Base-by-base conservation (phyloP, 2,329 filamentous ascomycete genomes). In the Pseudogymnoascus sp. region DNA sequence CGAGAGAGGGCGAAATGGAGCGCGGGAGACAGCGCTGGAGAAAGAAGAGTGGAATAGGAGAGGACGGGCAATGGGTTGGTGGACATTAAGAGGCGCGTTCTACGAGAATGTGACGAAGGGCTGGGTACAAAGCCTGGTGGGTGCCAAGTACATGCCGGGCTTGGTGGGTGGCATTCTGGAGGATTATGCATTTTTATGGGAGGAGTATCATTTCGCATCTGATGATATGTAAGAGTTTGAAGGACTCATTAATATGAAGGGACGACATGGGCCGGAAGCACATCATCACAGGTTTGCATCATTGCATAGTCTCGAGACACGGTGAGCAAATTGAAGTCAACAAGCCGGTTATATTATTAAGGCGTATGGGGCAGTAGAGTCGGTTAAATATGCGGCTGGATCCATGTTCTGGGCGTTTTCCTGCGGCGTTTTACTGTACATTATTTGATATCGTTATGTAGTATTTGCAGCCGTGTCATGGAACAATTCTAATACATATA, bases 141-240 rank as follows among this genome's bases (percentile, higher is more conserved):
- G 59, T 59, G 87, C 86, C 68, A 88, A 87, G 72, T 86, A 89
- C 61, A 81, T 96, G 75, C 84, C 96, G 56, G 86, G 89, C 68
- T 84, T 99, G 73, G 81, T 96, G 24, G 89, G 87, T 7, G 91
- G 90, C 64, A 88, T 99, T 53, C 76, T 97, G 67, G 92, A 97
- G 73, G 95, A 99, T 74, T 99, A 99, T 74, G 91, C 96, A 76
- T 97, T 96, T 74, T 80, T 99, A 33, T 99, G 95, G 95, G 92
- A 97, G 76, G 93, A 96, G 70, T 97, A 97, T 76, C 96, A 97
- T 76, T 99, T 97, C 44, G 59, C 59, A 16, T 61, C 59, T 16
- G 59, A 61, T 40, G 59, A 61, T 26, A 61, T 61, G 59, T 61
- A 61, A 61, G 26, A 40, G 50, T 56, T 11, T 13, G 50, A 33